Percentiles rank a stretch among this genome's conserved stretches.
Evolutionary conservation across 495 filamentous ascomycete species (phyloP).

Genomic region (Aspergillus cristatus): DNA sequence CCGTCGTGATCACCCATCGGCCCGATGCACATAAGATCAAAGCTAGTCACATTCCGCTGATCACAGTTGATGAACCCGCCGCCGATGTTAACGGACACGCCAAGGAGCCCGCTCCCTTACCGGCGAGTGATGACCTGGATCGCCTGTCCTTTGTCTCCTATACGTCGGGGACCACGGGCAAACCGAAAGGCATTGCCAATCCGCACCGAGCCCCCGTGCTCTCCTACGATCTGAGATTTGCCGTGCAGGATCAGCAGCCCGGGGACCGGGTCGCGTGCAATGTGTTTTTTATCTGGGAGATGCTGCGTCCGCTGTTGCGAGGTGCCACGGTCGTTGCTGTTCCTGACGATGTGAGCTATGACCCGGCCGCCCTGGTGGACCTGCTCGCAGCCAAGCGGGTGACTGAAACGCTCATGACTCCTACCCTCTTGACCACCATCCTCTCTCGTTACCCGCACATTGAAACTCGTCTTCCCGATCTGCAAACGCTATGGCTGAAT

Average conservation of each 20-base stretch:
- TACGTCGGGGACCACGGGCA: conserved; percentile 58
- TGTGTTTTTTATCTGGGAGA: conserved; percentile 69
- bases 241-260: conserved; percentile 48
- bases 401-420: conserved; percentile 69
- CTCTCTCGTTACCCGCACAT: conserved; percentile 52
- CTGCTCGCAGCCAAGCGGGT: conserved; percentile 46
- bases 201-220: conserved; percentile 56
- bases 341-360: conserved; percentile 59
- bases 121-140: conserved; percentile 52
- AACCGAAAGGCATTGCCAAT: conserved; percentile 62
- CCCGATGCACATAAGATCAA: conserved; percentile 49
- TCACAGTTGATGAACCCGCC: conserved; percentile 43
- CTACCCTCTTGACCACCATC: conserved; percentile 56
- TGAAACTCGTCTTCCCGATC: conserved; percentile 43
- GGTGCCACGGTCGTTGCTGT: conserved; percentile 59
- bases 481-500: conserved; percentile 59
- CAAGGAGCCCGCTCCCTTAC: conserved; percentile 32
- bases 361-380: conserved; percentile 57
- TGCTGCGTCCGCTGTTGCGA: conserved; percentile 57
- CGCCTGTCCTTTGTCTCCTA: conserved; percentile 58
- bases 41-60: conserved; percentile 37
- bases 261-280: conserved; percentile 64
- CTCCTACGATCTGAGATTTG: conserved; percentile 57
- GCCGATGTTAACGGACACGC: conserved; percentile 26
- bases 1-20: conserved; percentile 49